Base-by-base conservation (phyloP, 1,284 basidiomycete species). In the Salmacisia buchloeana region DNA sequence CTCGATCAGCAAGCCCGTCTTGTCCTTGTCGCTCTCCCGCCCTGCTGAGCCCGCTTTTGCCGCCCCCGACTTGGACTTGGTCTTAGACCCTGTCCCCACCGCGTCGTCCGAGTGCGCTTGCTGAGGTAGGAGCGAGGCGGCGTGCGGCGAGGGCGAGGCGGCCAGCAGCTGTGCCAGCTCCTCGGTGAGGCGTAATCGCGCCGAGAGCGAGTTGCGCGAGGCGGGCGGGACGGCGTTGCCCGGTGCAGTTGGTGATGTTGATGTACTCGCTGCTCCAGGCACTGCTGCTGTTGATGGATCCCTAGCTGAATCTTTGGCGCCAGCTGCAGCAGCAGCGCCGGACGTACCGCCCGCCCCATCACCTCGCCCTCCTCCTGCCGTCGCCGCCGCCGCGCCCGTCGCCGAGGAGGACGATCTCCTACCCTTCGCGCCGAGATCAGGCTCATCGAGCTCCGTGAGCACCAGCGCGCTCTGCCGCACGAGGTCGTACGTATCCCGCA, bases 1-100 rank as follows among this genome's bases (percentile, higher is more conserved):
- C 79, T 94, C 91, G 59, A 96, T 85, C 27, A 54, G 49, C 4
- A n/a, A 27, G 3, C 15, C 29, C 13, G 31, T 31, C 29, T 12
- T 27, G 5, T 43, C 39, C 15, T 18, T 43, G 39, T 21, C n/a
- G n/a, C n/a, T n/a, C n/a, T n/a, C n/a, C n/a, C n/a, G n/a, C n/a
- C n/a, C n/a, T n/a, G n/a, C n/a, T n/a, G n/a, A n/a, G n/a, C n/a
- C n/a, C n/a, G 27, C 49, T 33, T 3, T 15, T 15, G 49, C 39
- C 23, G 39, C 18, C 3, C 5, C 39, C 39, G n/a, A 6, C 3
- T 21, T 29, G 18, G 18, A 18, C 18, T 15, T 54, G n/a, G 25
- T 46, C 21, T 59, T 59, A 27, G 15, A 41, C 18, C 39, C 39
- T 41, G 18, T 41, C 18, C n/a, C n/a, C n/a, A 15, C 39, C 39